A percentile compares a stretch with the other conserved stretches of the same genome.
These are phyloP conservation scores for Komagataella kurtzmanii DNA, from an alignment of 805 yeast species.

Conservation along the genomic window DNA sequence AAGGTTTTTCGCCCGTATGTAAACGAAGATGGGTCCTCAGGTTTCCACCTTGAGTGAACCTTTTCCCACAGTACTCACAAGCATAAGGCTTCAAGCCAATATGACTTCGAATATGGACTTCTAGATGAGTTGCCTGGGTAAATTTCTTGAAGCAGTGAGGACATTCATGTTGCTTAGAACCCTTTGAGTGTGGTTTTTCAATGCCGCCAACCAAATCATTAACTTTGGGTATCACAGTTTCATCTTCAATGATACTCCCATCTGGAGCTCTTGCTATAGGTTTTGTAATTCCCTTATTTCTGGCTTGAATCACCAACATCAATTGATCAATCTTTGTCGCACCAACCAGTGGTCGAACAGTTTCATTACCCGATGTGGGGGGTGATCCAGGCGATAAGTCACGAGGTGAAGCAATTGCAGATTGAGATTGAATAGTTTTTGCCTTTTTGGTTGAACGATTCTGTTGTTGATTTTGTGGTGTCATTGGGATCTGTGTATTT, in stretches of 20 bases:
- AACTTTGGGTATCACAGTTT: conserved; percentile 39
- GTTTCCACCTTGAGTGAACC: conserved; percentile 86
- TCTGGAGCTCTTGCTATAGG: conserved; percentile 52
- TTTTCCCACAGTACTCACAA: conserved; percentile 66
- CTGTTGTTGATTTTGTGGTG: not conserved
- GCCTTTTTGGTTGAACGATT: not conserved
- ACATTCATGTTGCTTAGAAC: conserved; percentile 51
- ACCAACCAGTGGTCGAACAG: conserved; percentile 48
- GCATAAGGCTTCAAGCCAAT: conserved; percentile 77
- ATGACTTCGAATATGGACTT: conserved; percentile 80
- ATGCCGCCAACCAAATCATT: conserved; percentile 69
- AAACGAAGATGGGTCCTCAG: conserved; percentile 72
- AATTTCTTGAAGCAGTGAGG: conserved; percentile 69
- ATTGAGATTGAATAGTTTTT: not conserved
- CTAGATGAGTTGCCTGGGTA: conserved; percentile 83
- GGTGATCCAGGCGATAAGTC: not conserved
- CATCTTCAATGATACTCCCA: conserved; percentile 50
- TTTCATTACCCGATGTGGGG: not conserved
- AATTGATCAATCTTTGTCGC: conserved; percentile 85
- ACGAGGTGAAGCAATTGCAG: not conserved
- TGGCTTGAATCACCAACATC: conserved; percentile 84
- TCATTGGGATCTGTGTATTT: not conserved
- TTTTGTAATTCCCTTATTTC: conserved; percentile 62
- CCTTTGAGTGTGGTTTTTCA: conserved; percentile 38
- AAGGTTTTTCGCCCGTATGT: conserved; percentile 91